Evolutionary conservation across 306 rosid species (phyloP).

Genomic region (Acacia crassicarpa): DNA sequence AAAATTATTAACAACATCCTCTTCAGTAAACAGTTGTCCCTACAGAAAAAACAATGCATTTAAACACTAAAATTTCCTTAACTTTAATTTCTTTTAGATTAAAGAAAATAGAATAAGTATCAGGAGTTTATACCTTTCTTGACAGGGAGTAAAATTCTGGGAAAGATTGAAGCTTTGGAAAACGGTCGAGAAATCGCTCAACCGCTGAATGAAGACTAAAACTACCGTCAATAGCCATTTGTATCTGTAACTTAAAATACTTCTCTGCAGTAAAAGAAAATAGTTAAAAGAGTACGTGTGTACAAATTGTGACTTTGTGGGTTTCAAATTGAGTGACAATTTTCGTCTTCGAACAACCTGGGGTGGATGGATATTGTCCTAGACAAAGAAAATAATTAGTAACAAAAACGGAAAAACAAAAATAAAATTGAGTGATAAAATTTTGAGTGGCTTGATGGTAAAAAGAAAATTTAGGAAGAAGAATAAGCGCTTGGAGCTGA

Average conservation of each 20-base stretch:
- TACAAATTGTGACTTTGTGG: background rate
- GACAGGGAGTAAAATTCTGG: slow-evolving; percentile 39
- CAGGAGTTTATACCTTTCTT: slow-evolving; percentile 41
- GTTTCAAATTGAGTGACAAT: background rate
- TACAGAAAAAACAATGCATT: slow-evolving; percentile 23
- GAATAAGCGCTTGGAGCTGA: background rate
- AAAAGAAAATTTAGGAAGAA: background rate
- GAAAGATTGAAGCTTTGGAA: slow-evolving; percentile 60
- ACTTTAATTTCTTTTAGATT: background rate
- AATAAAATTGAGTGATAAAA: background rate
- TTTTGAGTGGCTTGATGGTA: background rate
- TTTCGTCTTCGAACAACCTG: background rate
- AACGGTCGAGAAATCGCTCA: slow-evolving; percentile 65
- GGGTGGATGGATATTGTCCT: background rate
- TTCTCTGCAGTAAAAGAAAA: slow-evolving; percentile 1
- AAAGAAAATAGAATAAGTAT: background rate
- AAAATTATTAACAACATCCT: slow-evolving; percentile 51
- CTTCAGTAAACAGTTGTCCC: slow-evolving; percentile 61
- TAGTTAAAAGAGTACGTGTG: background rate
- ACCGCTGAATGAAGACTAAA: slow-evolving; percentile 57
- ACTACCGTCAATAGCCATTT: slow-evolving; percentile 77
- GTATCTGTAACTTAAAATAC: slow-evolving; percentile 11
- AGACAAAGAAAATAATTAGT: background rate
- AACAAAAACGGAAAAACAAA: background rate
- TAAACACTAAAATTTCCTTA: background rate